Conservation (phyloP, 495 filamentous ascomycete genomes). For the Darksidea phi region DNA sequence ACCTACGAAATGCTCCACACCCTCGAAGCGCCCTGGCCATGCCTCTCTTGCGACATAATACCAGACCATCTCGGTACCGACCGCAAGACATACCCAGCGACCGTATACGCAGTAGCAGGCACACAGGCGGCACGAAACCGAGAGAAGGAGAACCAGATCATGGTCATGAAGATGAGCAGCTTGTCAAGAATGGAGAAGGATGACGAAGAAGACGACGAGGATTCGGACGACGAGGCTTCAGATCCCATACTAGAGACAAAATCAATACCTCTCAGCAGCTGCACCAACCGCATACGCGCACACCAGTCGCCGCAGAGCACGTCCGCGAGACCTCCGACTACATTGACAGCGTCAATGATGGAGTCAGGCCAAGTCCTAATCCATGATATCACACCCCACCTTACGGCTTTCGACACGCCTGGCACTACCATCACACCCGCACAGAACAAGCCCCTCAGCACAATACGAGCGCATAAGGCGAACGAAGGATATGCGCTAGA, state of each 20-base stretch:
- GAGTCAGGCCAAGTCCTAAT: conserved; percentile 86
- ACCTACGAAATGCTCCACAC: conserved; percentile 97
- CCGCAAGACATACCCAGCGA: conserved; percentile 85
- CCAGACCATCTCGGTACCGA: conserved; percentile 85
- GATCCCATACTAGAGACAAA: conserved; percentile 94
- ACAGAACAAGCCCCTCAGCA: conserved; percentile 80
- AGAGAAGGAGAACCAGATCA: conserved; percentile 82
- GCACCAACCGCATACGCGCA: conserved; percentile 87
- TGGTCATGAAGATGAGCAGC: conserved; percentile 93
- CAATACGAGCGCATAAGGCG: conserved; percentile 82
- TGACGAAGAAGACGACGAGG: conserved; percentile 70
- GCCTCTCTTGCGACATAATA: conserved; percentile 91
- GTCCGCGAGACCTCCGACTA: conserved; percentile 67
- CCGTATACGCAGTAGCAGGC: conserved; percentile 88
- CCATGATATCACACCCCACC: conserved; percentile 86
- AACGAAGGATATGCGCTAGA: conserved; percentile 89
- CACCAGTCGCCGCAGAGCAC: conserved; percentile 72
- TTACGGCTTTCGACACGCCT: conserved; percentile 82
- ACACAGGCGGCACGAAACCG: conserved; percentile 80
- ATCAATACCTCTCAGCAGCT: conserved; percentile 77
- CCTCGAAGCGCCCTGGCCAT: conserved; percentile 90
- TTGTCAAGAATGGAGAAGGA: conserved; percentile 78
- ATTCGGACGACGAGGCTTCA: conserved; percentile 70
- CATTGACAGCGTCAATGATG: conserved; percentile 85
- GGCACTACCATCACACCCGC: conserved; percentile 74